Conservation (phyloP, 2,329 filamentous ascomycete species). For the Didymosphaeria variabile region DNA sequence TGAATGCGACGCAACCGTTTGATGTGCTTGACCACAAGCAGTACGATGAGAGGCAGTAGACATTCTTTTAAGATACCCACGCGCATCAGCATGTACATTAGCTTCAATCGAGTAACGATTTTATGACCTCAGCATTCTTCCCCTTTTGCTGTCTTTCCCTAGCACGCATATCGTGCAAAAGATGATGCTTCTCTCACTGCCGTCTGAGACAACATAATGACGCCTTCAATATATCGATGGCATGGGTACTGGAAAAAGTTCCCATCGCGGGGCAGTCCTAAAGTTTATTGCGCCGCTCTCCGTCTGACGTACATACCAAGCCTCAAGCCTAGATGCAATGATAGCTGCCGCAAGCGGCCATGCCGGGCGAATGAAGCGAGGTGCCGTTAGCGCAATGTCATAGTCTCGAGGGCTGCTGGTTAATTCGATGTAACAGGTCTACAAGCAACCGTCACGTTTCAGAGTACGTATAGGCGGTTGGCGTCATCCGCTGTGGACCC, state of each 20-base stretch:
- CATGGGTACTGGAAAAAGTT: neutral
- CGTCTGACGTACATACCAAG: neutral
- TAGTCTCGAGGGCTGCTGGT: too few relatives aligned
- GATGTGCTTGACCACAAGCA: conserved; percentile 20
- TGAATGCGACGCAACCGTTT: conserved; percentile 21
- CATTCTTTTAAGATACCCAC: conserved; percentile 15
- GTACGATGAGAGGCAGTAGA: conserved; percentile 4
- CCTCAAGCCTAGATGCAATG: neutral
- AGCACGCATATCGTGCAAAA: neutral
- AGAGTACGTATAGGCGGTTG: too few relatives aligned
- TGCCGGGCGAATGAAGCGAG: too few relatives aligned
- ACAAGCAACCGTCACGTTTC: too few relatives aligned
- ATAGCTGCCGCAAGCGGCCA: neutral
- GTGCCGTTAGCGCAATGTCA: too few relatives aligned
- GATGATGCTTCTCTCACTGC: neutral
- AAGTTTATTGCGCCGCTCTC: neutral
- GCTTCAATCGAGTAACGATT: neutral
- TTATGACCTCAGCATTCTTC: neutral
- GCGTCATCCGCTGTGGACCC: too few relatives aligned
- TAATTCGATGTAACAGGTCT: too few relatives aligned
- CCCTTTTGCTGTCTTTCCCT: neutral
- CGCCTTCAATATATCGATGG: neutral
- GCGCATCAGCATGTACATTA: neutral
- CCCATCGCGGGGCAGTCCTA: neutral
- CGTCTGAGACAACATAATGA: neutral